These are phyloP conservation scores for Saprolegnia diclina DNA, from an alignment of 352 stramenopile genomes.

Conservation along the genomic window DNA sequence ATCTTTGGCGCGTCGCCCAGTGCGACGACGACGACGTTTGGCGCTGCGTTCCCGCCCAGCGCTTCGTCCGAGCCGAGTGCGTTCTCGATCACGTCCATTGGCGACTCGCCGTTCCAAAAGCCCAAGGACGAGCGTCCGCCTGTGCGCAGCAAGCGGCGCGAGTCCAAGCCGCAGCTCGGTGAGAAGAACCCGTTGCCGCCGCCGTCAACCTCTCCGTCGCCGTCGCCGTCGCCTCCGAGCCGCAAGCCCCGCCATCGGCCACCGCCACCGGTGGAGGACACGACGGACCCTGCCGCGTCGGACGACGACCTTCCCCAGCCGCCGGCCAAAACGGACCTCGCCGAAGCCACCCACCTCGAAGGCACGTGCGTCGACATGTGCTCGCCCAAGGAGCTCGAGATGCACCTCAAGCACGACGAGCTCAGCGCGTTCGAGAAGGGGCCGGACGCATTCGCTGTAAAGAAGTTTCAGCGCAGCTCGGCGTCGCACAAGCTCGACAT, in stretches of 20 bases:
- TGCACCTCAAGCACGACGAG: conserved; percentile 82
- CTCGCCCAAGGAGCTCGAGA: conserved; percentile 64
- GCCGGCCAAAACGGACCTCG: conserved; percentile 17
- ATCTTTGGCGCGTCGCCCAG: not conserved
- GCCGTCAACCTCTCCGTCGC: not conserved
- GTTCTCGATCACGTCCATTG: not conserved
- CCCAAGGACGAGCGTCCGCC: not conserved
- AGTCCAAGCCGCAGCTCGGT: not conserved
- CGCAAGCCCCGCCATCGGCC: not conserved
- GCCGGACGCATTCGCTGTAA: conserved; percentile 64
- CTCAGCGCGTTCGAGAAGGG: conserved; percentile 83
- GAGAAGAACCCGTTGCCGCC: not conserved
- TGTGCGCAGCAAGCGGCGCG: not conserved
- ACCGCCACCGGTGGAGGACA: not conserved
- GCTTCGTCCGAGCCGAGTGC: not conserved
- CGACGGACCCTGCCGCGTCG: not conserved
- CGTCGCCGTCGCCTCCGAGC: not conserved
- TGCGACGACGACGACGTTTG: not conserved
- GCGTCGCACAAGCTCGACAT: conserved; percentile 85
- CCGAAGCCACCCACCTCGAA: conserved; percentile 42
- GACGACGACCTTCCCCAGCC: not conserved
- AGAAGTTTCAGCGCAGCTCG: conserved; percentile 82
- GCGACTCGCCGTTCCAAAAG: not conserved
- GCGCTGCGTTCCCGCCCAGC: not conserved
- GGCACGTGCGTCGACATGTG: conserved; percentile 83